Evolutionary conservation across 306 rosid species (phyloP).

Genomic region (Inga laurina): DNA sequence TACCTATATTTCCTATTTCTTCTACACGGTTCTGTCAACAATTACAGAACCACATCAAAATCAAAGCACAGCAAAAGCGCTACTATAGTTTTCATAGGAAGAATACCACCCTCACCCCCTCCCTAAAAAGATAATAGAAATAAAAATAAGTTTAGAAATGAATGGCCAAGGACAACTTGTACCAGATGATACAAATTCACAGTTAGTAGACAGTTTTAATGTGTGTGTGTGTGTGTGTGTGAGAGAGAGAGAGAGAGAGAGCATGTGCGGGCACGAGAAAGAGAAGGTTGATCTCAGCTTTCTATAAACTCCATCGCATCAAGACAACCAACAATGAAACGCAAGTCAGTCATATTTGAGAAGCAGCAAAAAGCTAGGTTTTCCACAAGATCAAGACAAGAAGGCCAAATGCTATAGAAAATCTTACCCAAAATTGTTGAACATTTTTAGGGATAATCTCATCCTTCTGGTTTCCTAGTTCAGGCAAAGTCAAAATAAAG

Average conservation of each 20-base stretch:
- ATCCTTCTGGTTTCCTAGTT: slow-evolving; percentile 74
- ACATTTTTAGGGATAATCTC: slow-evolving; percentile 85
- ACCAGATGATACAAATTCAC: background rate
- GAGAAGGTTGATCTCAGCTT: background rate
- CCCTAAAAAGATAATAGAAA: background rate
- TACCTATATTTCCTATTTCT: no score
- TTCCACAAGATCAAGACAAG: background rate
- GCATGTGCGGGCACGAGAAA: background rate
- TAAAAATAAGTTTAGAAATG: background rate
- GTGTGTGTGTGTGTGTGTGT: background rate
- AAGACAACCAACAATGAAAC: background rate
- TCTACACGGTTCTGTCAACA: no score
- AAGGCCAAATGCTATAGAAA: background rate
- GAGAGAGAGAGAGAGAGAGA: background rate
- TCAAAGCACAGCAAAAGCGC: background rate
- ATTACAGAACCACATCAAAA: no score
- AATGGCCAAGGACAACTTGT: background rate
- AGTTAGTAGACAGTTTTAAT: background rate
- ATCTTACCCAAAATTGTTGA: slow-evolving; percentile 87
- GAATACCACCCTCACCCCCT: background rate
- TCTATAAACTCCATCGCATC: background rate
- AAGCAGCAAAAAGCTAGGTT: background rate
- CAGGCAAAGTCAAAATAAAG: slow-evolving; percentile 83
- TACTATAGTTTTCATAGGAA: background rate
- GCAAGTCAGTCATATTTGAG: background rate